Percentiles rank a stretch among this genome's conserved stretches.
Conservation (phyloP, 495 filamentous ascomycete genomes). For the Geoglossum glabrum region DNA sequence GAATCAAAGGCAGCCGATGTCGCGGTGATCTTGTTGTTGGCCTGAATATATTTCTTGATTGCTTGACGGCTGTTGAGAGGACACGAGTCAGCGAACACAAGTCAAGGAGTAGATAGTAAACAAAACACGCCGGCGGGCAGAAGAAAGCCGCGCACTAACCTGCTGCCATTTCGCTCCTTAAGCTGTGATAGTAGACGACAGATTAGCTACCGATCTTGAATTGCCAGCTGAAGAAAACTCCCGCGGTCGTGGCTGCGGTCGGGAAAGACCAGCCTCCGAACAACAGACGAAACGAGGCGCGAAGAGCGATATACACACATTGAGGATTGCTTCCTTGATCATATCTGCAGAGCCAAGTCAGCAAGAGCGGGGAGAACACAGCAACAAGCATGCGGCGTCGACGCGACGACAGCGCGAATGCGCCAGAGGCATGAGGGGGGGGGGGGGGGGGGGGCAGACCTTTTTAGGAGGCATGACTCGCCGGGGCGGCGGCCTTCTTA, state of each 20-base stretch:
- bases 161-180: slow-evolving; percentile 44
- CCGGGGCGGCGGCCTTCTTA: slow-evolving; percentile 28
- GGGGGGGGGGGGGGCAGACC: no score
- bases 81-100: slow-evolving; percentile 19
- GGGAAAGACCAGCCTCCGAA: slow-evolving; percentile 10
- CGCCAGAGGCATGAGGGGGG: no score
- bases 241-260: slow-evolving; percentile 2
- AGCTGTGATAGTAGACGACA: slow-evolving; percentile 26
- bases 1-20: slow-evolving; percentile 60
- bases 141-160: slow-evolving; percentile 25
- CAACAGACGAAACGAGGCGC: slow-evolving; percentile 17
- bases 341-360: slow-evolving; percentile 32
- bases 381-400: not conserved
- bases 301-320: slow-evolving; percentile 31
- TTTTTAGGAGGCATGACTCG: slow-evolving; percentile 33
- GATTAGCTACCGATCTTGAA: slow-evolving; percentile 24
- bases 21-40: slow-evolving; percentile 75
- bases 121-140: not conserved
- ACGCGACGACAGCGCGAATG: slow-evolving; percentile 1
- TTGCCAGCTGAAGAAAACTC: slow-evolving; percentile 3
- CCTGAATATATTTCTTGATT: slow-evolving; percentile 93
- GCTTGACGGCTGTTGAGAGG: slow-evolving; percentile 53
- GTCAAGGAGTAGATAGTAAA: not conserved
- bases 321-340: slow-evolving; percentile 47
- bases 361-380: slow-evolving; percentile 15